phyloP scores from a whole-genome alignment of 2,329 filamentous ascomycete species.

The Pseudogymnoascus sp. region DNA sequence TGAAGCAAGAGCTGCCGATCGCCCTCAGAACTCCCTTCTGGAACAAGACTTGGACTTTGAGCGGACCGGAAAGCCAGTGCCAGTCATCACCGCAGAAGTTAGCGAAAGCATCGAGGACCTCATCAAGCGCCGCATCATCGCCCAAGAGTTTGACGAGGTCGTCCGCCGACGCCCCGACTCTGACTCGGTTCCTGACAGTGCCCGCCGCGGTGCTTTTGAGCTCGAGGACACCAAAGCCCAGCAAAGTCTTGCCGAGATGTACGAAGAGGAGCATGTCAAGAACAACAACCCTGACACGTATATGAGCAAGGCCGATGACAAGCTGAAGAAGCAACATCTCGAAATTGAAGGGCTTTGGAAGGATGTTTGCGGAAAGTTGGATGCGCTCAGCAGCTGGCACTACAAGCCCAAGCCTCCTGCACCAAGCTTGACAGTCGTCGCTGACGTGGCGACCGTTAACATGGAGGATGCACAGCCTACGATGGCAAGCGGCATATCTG shows the following conservation, averaged over 20 bases:
- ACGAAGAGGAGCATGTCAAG: slow-evolving; percentile 85
- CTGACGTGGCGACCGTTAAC: slow-evolving; percentile 80
- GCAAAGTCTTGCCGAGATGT: slow-evolving; percentile 82
- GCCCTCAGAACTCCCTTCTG: slow-evolving; percentile 83
- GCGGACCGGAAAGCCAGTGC: slow-evolving; percentile 85
- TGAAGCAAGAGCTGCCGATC: slow-evolving; percentile 73
- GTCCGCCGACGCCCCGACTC: slow-evolving; percentile 71
- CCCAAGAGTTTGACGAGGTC: slow-evolving; percentile 87
- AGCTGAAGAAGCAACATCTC: slow-evolving; percentile 69
- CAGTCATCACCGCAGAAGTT: slow-evolving; percentile 84
- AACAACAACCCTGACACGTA: slow-evolving; percentile 68
- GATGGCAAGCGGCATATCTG: slow-evolving; percentile 63
- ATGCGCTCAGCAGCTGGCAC: slow-evolving; percentile 86
- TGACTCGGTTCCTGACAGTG: slow-evolving; percentile 48
- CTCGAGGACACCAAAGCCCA: slow-evolving; percentile 82
- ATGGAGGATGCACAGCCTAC: slow-evolving; percentile 95
- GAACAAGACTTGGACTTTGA: slow-evolving; percentile 96
- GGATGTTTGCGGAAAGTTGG: slow-evolving; percentile 69
- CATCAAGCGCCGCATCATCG: slow-evolving; percentile 86
- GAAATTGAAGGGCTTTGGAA: slow-evolving; percentile 81
- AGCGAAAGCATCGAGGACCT: slow-evolving; percentile 87
- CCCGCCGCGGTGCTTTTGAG: slow-evolving; percentile 59
- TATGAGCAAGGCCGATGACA: slow-evolving; percentile 74
- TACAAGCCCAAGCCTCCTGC: slow-evolving; percentile 84
- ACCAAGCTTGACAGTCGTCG: slow-evolving; percentile 74